Percentiles rank a stretch among this genome's conserved stretches.
Conservation (phyloP, 202 grass and related monocot genomes). For the Schoenoplectus tabernaemontani region DNA sequence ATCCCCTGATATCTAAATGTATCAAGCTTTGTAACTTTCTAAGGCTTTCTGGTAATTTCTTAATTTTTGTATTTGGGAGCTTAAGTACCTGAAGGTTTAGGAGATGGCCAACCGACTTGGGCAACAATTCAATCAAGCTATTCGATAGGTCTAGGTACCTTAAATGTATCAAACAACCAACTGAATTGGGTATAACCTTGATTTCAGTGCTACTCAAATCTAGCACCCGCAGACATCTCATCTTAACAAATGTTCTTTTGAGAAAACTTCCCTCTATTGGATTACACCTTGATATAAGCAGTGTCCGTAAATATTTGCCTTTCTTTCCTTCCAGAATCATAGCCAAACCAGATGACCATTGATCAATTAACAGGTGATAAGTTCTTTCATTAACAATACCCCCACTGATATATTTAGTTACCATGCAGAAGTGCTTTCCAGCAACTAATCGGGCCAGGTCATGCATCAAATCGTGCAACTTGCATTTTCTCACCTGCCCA, state of each 20-base stretch:
- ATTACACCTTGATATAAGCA: background rate
- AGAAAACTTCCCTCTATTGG: background rate
- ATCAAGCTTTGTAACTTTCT: slow-evolving; percentile 15
- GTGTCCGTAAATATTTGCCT: background rate
- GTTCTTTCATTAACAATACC: background rate
- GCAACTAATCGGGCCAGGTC: slow-evolving; percentile 19
- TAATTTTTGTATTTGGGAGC: background rate
- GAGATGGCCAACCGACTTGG: background rate
- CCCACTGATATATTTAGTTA: background rate
- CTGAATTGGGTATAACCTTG: background rate
- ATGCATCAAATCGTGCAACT: slow-evolving; percentile 47
- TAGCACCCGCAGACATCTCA: background rate
- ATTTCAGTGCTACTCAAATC: background rate
- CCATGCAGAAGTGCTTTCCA: background rate
- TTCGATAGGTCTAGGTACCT: slow-evolving; percentile 26
- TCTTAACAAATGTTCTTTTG: background rate
- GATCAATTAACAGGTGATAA: background rate
- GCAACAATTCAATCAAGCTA: background rate
- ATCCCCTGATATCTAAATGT: slow-evolving; percentile 31
- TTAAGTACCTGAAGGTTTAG: slow-evolving; percentile 25
- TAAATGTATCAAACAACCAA: slow-evolving; percentile 15
- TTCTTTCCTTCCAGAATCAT: background rate
- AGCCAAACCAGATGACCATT: background rate
- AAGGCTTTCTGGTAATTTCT: slow-evolving; percentile 18
- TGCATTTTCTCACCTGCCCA: background rate